Conservation (phyloP, 805 yeast genomes). For the Alloascoidea hylecoeti region DNA sequence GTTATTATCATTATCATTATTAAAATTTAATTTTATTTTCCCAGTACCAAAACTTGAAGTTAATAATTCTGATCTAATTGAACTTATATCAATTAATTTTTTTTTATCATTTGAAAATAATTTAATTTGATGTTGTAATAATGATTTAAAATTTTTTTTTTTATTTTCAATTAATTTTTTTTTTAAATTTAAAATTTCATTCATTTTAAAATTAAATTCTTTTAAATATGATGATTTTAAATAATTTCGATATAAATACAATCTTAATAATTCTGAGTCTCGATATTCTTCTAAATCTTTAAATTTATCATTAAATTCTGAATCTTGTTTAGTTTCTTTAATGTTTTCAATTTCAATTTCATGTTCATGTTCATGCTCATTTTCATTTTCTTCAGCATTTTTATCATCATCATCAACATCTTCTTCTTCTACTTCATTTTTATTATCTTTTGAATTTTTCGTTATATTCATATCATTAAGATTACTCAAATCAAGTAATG, state of each 20-base stretch:
- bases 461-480: no score
- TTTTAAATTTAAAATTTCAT: not conserved
- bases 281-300: not conserved
- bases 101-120: not conserved
- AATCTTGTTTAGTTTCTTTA: not conserved
- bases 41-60: slow-evolving; percentile 1
- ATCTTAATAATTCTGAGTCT: not conserved
- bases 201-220: not conserved
- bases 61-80: not conserved
- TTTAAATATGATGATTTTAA: not conserved
- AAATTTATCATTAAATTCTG: not conserved
- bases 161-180: not conserved
- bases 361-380: not conserved
- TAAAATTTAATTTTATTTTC: not conserved
- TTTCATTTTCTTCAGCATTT: not conserved
- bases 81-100: not conserved
- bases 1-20: not conserved
- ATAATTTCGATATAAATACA: not conserved
- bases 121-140: not conserved
- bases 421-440: no score
- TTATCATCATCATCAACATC: no score
- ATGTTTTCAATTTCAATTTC: not conserved
- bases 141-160: not conserved
- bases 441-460: no score
- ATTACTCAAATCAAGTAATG: no score